Evolutionary conservation across 1,284 basidiomycete species (phyloP), one percentile per base, ranked within the genome.

Genomic region (Sanguinoderma infundibulare): DNA sequence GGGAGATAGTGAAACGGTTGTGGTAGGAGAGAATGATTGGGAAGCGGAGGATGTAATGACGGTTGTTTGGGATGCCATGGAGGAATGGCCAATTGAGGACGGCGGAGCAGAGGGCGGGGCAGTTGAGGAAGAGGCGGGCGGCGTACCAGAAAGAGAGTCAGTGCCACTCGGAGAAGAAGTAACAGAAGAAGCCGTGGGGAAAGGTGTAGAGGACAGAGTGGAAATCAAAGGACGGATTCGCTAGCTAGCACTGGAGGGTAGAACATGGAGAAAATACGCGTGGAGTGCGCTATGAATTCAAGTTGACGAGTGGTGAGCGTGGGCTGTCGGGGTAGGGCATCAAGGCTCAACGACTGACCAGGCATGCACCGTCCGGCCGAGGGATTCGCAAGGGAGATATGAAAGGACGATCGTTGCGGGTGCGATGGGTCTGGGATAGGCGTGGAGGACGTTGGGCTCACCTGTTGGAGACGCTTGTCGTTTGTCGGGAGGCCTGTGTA

Each of bases 401-500:
- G 56, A 44, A 58, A 32, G 46, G 46, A 49, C 46, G 46, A 49
- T 49, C 46, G 46, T 3, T 28, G n/a, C 46, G 28, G 35, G 30
- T 7, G 34, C 34, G 44, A 36, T 14, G 35, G 34, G 51, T 35
- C 32, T 12, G 47, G 38, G 53, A 42, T 44, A 54, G 30, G 50
- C 34, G 38, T 20, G 40, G 42, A 53, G 42, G 46, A 47, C 40
- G 55, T 49, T 34, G 28, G 47, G 58, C 65, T 59, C 40, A 66
- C 65, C 65, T 63, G 55, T 35, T 40, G 56, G 42, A 30, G 57
- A 55, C 10, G 40, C 36, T 51, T 63, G 59, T 61, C 59, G 61
- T 59, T 60, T 66, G 61, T 30, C 30, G 10, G 40, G 49, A 26
- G 35, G 34, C 26, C 46, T 34, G 39, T 22, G 20, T 32, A 28